These are phyloP conservation scores for Fusarium sororula DNA, from an alignment of 2,329 filamentous ascomycete genomes.

Conservation along the genomic window DNA sequence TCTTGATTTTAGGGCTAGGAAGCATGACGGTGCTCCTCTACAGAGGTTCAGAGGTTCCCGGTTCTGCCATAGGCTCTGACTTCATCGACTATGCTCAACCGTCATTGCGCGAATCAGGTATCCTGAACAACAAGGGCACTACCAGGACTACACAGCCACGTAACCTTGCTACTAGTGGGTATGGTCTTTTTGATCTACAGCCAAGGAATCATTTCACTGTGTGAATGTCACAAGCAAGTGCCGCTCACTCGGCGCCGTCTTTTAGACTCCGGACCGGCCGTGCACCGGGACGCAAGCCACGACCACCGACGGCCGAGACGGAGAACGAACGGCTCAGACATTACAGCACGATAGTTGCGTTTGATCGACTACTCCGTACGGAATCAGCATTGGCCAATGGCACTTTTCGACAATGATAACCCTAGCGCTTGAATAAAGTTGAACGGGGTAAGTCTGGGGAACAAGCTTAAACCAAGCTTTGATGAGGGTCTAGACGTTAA, in stretches of 20 bases:
- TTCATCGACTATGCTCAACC: constrained; percentile 1
- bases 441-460: constrained; percentile 10
- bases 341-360: neutral
- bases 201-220: constrained; percentile 20
- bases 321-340: neutral
- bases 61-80: neutral
- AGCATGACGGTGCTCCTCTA: neutral
- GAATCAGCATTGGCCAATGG: neutral
- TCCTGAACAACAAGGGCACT: neutral
- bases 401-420: neutral
- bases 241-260: constrained; percentile 26
- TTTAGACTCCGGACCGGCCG: constrained; percentile 32
- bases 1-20: neutral
- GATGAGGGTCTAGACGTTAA: neutral
- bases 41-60: neutral
- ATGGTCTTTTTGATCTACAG: constrained; percentile 22
- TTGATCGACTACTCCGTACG: neutral
- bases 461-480: neutral
- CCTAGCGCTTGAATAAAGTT: neutral
- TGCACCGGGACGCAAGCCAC: constrained; percentile 8
- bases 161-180: constrained; percentile 17
- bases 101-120: constrained; percentile 1
- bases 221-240: constrained; percentile 12
- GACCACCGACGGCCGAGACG: constrained; percentile 22
- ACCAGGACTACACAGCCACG: constrained; percentile 14